Base-by-base conservation (phyloP, 2,329 filamentous ascomycete genomes). In the Exophiala alcalophila region DNA sequence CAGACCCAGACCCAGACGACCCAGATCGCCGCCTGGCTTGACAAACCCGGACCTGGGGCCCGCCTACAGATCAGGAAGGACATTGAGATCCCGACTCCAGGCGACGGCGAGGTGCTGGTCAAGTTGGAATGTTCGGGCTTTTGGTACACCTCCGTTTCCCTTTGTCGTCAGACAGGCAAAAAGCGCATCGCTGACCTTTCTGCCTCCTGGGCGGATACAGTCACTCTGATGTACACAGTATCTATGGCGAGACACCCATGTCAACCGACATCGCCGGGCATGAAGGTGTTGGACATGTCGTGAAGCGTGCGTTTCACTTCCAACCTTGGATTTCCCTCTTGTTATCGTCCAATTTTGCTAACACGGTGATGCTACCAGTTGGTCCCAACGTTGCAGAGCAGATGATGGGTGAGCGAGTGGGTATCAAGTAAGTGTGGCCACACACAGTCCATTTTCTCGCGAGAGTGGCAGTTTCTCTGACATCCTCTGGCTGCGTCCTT, bases 61-160 rank as follows among this genome's bases (percentile, higher is more conserved):
- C 57, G 58, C 21, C 57, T 66, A n/a, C 50, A 59, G n/a, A 61
- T 67, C 44, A 56, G 62, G 20, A 44, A 60, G 16, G 62, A 60
- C 20, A 55, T 63, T 4, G 56, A 61, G 2, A 59, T 72, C 2
- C 64, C 69, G 12, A 50, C 52, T 4, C 68, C 68, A 0, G 52
- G 52, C 4, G 47, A 62, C 1, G 62, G 65, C 3, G 67, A 72
- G 41, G 45, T 72, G n/a, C 61, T 72, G 10, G 61, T 72, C 26
- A 71, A 72, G 44, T 58, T 72, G 7, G 69, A 72, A 47, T 71
- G 59, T 52, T 70, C 67, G 0, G 69, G 69, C 0, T 66, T 72
- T 16, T 72, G 40, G 40, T 44, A 28, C 32, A 29, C 15, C 7
- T 4, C 18, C 5, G 16, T 11, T 5, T 3, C 28, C 4, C 5